A percentile compares a stretch with the other conserved stretches of the same genome.
Conservation (phyloP, 495 filamentous ascomycete genomes). For the Talaromyces ruber region DNA sequence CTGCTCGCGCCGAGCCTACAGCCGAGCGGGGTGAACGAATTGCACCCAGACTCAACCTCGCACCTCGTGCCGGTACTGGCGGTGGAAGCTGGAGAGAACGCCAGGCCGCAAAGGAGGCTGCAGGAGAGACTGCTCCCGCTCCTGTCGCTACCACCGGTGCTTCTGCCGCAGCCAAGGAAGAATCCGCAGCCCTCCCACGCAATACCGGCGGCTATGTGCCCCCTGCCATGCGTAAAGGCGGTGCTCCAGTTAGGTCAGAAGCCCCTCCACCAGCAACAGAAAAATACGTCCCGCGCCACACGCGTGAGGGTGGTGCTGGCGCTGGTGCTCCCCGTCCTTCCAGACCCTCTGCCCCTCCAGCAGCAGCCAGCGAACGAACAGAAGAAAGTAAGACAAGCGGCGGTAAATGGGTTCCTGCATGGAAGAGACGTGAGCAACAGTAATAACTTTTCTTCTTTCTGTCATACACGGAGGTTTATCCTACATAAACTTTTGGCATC, state of each 20-base stretch:
- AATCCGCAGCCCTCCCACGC: constrained; percentile 17
- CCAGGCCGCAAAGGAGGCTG: constrained; percentile 54
- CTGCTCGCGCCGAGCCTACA: constrained; percentile 45
- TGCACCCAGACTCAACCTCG: constrained; percentile 60
- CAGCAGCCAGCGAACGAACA: constrained; percentile 15
- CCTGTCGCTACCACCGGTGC: constrained; percentile 13
- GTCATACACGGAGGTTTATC: background rate
- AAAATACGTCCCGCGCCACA: constrained; percentile 29
- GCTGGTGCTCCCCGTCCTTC: constrained; percentile 12
- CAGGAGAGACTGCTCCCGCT: constrained; percentile 11
- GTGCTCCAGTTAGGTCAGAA: constrained; percentile 15
- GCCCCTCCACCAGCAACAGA: constrained; percentile 17
- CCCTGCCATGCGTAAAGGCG: constrained; percentile 36
- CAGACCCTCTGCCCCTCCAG: background rate
- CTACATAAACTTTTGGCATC: background rate
- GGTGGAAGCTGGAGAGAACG: constrained; percentile 81
- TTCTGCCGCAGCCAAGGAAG: constrained; percentile 24
- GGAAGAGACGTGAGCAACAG: constrained; percentile 30
- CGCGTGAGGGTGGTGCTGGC: constrained; percentile 25
- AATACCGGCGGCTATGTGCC: constrained; percentile 40
- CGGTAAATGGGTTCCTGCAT: constrained; percentile 35
- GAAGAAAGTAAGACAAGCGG: constrained; percentile 23
- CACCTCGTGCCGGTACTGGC: constrained; percentile 42
- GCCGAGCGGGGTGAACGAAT: constrained; percentile 30
- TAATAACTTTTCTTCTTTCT: constrained; percentile 5